phyloP scores from a whole-genome alignment of 805 yeast species.

The Starmerella khaoyaiensis region DNA sequence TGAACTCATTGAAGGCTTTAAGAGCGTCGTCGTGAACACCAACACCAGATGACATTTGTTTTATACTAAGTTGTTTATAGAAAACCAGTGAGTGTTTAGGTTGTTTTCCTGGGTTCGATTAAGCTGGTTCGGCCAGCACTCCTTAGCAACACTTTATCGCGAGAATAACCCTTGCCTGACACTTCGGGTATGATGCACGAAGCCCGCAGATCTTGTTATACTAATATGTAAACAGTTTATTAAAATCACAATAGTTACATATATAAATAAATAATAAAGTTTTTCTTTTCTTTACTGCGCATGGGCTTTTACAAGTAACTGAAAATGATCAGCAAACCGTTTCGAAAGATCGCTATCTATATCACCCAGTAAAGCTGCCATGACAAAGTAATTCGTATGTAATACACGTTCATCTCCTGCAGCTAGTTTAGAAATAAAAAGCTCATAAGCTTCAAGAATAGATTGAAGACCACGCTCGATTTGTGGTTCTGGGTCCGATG shows the following conservation, averaged over 20 bases:
- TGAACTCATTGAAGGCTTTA: slow-evolving; percentile 87
- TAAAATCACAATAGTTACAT: too few relatives aligned
- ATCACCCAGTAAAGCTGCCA: slow-evolving; percentile 43
- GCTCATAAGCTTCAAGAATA: slow-evolving; percentile 68
- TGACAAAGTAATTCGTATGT: slow-evolving; percentile 55
- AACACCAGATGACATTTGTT: slow-evolving; percentile 42
- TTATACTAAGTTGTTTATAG: too few relatives aligned
- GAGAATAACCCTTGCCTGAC: too few relatives aligned
- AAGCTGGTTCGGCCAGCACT: neutral
- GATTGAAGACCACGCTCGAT: slow-evolving; percentile 54
- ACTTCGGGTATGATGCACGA: too few relatives aligned
- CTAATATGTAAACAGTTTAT: too few relatives aligned
- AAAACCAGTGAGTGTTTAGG: neutral
- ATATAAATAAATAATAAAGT: neutral
- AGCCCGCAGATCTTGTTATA: too few relatives aligned
- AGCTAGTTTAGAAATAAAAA: slow-evolving; percentile 38
- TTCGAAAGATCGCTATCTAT: slow-evolving; percentile 34
- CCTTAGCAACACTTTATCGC: slow-evolving; percentile 1
- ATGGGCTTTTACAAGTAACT: slow-evolving; percentile 33
- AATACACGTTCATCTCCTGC: slow-evolving; percentile 51
- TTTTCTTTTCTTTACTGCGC: slow-evolving; percentile 4
- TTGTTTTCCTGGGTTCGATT: neutral
- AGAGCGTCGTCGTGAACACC: slow-evolving; percentile 83
- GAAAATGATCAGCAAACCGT: slow-evolving; percentile 35
- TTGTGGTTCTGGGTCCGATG: slow-evolving; percentile 47